Conservation (phyloP, 495 filamentous ascomycete genomes). For the Aspergillus ellipticus region DNA sequence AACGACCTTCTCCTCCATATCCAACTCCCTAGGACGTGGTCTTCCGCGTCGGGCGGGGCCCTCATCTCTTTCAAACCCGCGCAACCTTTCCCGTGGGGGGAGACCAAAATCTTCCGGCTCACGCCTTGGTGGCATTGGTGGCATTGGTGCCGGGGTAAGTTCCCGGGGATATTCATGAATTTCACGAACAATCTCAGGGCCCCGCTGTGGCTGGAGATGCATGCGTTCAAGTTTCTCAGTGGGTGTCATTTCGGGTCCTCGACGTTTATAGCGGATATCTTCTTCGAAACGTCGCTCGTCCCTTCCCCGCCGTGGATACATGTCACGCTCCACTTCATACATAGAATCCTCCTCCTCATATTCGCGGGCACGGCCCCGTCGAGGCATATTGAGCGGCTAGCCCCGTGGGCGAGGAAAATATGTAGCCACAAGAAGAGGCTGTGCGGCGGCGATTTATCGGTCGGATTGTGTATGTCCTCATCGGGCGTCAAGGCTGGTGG, state of each 20-base stretch:
- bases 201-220: constrained; percentile 25
- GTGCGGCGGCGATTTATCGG: not conserved
- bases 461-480: not conserved
- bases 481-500: not conserved
- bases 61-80: not conserved
- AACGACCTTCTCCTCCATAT: constrained; percentile 29
- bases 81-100: constrained; percentile 4
- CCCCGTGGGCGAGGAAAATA: not conserved
- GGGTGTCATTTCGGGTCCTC: constrained; percentile 22
- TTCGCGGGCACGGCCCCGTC: constrained; percentile 28
- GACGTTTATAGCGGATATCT: constrained; percentile 23
- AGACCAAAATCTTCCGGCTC: constrained; percentile 24
- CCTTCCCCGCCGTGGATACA: constrained; percentile 11
- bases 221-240: constrained; percentile 33
- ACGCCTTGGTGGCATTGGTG: constrained; percentile 1
- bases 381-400: constrained; percentile 29
- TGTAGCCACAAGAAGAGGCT: not conserved
- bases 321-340: constrained; percentile 26
- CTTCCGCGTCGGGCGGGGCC: constrained; percentile 4
- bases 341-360: constrained; percentile 32
- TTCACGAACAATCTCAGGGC: constrained; percentile 26
- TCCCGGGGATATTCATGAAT: constrained; percentile 5
- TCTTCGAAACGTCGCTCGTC: constrained; percentile 21
- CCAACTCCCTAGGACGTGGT: constrained; percentile 12
- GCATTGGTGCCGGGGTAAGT: not conserved